Conservation (phyloP, 768 basidiomycete genomes). For the Exsudoporus frostii region DNA sequence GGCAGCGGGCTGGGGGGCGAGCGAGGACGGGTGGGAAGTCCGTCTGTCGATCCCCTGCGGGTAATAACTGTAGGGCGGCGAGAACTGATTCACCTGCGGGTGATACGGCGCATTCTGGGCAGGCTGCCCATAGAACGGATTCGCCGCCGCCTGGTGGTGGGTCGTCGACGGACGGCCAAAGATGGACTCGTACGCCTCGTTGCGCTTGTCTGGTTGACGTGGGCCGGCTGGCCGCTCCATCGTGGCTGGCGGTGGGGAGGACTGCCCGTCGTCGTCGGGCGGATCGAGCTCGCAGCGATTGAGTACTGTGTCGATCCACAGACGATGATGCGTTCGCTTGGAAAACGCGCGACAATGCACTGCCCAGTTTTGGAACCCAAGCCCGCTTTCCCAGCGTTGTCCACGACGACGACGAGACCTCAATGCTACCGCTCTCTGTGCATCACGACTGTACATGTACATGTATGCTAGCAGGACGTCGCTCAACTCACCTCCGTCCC, state of each 20-base stretch:
- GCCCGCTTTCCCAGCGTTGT: constrained; percentile 7
- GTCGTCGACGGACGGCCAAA: constrained; percentile 71
- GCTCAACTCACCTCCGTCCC: constrained; percentile 18
- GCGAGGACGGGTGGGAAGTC: constrained; percentile 43
- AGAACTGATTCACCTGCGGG: constrained; percentile 27
- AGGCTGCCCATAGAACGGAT: constrained; percentile 18
- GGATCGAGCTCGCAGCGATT: constrained; percentile 4
- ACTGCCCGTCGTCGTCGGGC: constrained; percentile 2
- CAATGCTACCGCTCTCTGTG: not conserved
- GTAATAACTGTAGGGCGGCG: constrained; percentile 40
- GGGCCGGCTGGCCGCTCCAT: constrained; percentile 63
- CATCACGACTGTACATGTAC: constrained; percentile 4
- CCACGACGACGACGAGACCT: constrained; percentile 1
- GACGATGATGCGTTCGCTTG: constrained; percentile 6
- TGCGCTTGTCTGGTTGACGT: constrained; percentile 64
- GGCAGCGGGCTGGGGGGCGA: constrained; percentile 28
- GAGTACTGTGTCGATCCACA: constrained; percentile 4
- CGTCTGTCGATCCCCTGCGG: constrained; percentile 44
- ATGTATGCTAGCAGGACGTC: constrained; percentile 8
- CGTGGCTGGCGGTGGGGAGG: constrained; percentile 2
- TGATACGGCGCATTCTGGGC: constrained; percentile 16
- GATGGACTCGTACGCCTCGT: constrained; percentile 82
- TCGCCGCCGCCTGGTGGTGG: constrained; percentile 41
- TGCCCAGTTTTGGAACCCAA: constrained; percentile 23
- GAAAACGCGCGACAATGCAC: constrained; percentile 15